Evolutionary conservation across 306 rosid genomes (phyloP).

Genomic region (Ormosia semicastrata): DNA sequence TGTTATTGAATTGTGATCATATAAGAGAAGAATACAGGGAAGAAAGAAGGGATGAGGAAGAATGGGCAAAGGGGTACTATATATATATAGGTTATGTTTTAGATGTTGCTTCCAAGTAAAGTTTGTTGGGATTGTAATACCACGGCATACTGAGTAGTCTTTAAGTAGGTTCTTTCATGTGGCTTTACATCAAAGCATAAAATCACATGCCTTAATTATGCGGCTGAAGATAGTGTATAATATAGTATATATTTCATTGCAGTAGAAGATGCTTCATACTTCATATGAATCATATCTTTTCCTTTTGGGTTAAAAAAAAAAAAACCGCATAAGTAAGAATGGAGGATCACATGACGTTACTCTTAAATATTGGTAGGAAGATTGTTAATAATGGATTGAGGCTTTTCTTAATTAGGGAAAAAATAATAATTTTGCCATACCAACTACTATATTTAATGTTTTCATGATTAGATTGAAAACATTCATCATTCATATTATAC

Average conservation of each 20-base stretch:
- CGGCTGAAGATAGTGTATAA: neutral
- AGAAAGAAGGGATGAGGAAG: slow-evolving; percentile 20
- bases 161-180: slow-evolving; percentile 39
- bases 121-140: slow-evolving; percentile 15
- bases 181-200: slow-evolving; percentile 44
- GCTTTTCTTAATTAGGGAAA: too few relatives aligned
- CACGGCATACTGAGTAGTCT: slow-evolving; percentile 39
- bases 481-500: too few relatives aligned
- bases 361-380: too few relatives aligned
- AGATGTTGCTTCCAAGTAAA: slow-evolving; percentile 54
- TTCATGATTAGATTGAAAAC: too few relatives aligned
- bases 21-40: neutral
- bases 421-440: too few relatives aligned
- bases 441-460: too few relatives aligned
- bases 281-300: too few relatives aligned
- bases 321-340: too few relatives aligned
- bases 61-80: slow-evolving; percentile 22
- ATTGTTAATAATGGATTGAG: too few relatives aligned
- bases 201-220: slow-evolving; percentile 29
- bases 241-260: neutral
- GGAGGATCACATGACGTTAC: too few relatives aligned
- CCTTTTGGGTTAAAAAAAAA: too few relatives aligned
- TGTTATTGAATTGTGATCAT: neutral
- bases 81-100: slow-evolving; percentile 41
- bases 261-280: neutral